phyloP scores from a whole-genome alignment of 2,329 filamentous ascomycete genomes.

The Trichophyton rubrum region DNA sequence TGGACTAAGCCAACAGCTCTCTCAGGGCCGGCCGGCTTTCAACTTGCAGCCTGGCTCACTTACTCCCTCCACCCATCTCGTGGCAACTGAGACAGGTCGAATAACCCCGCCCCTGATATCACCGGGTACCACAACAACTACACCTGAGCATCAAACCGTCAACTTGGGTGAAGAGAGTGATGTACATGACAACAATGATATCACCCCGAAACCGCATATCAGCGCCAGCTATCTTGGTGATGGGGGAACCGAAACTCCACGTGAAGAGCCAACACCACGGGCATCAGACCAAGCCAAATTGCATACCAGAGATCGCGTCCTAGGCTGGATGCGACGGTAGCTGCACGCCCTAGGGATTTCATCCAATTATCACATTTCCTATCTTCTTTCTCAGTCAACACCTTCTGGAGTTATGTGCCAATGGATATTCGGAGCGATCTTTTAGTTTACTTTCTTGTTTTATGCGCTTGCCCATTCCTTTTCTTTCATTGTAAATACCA shows the following conservation, averaged over 20 bases:
- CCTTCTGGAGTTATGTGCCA: conserved; percentile 4
- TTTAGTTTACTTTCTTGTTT: background rate
- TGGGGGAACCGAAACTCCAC: background rate
- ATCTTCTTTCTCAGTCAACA: background rate
- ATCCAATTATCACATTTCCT: background rate
- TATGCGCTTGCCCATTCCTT: background rate
- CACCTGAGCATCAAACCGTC: conserved; percentile 8
- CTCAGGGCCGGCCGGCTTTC: background rate
- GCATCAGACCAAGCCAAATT: conserved; percentile 9
- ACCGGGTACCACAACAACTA: conserved; percentile 15
- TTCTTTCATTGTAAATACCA: background rate
- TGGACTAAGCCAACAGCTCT: background rate
- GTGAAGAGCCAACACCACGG: conserved; percentile 8
- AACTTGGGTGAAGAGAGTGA: background rate
- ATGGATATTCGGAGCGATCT: conserved; percentile 4
- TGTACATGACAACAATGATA: conserved; percentile 7
- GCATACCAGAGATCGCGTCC: conserved; percentile 10
- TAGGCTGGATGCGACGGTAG: conserved; percentile 14
- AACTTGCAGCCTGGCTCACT: background rate
- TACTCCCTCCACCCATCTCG: conserved; percentile 2
- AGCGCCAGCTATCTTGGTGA: background rate
- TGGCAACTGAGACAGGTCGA: background rate
- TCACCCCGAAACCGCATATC: conserved; percentile 8
- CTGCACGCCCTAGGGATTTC: background rate
- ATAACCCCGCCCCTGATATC: conserved; percentile 1